Percentiles rank a stretch among this genome's conserved stretches.
These are phyloP conservation scores for Haplosporangium sp. DNA, from an alignment of 371 early-diverging fungal genomes.

Conservation along the genomic window DNA sequence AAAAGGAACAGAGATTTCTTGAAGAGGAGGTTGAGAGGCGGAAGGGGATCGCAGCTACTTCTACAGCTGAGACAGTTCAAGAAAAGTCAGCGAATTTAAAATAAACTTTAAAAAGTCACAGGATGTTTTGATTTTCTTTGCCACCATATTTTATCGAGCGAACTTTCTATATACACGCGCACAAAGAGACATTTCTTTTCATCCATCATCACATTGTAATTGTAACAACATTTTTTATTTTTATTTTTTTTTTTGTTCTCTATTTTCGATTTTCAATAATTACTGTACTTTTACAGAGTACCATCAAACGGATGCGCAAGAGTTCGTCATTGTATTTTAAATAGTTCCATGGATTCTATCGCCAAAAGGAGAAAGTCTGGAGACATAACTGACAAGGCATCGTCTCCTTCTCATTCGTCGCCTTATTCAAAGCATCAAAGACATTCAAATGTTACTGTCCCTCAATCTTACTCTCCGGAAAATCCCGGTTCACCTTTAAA, in stretches of 20 bases:
- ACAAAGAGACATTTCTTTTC: not conserved
- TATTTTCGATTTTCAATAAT: not conserved
- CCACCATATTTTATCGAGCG: slow-evolving; percentile 10
- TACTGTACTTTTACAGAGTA: not conserved
- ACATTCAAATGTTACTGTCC: not conserved
- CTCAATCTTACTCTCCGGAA: not conserved
- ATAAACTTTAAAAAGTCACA: not conserved
- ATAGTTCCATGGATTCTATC: not conserved
- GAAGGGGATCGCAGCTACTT: not conserved
- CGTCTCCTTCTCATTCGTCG: not conserved
- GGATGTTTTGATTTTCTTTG: slow-evolving; percentile 10
- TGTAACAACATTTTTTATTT: not conserved
- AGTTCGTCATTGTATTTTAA: not conserved
- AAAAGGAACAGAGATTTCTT: slow-evolving; percentile 31
- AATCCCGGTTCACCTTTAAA: not conserved
- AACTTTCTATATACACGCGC: not conserved
- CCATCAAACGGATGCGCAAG: not conserved
- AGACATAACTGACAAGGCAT: not conserved
- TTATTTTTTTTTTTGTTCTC: not conserved
- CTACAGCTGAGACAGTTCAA: not conserved
- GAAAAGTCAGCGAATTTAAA: slow-evolving; percentile 2
- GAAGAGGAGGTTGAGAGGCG: slow-evolving; percentile 30
- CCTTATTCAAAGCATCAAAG: not conserved
- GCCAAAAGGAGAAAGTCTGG: not conserved
- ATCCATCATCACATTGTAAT: not conserved